Evolutionary conservation across 2,329 filamentous ascomycete species (phyloP), one percentile per base, ranked within the genome.

Genomic region (Diplocarpon mali): DNA sequence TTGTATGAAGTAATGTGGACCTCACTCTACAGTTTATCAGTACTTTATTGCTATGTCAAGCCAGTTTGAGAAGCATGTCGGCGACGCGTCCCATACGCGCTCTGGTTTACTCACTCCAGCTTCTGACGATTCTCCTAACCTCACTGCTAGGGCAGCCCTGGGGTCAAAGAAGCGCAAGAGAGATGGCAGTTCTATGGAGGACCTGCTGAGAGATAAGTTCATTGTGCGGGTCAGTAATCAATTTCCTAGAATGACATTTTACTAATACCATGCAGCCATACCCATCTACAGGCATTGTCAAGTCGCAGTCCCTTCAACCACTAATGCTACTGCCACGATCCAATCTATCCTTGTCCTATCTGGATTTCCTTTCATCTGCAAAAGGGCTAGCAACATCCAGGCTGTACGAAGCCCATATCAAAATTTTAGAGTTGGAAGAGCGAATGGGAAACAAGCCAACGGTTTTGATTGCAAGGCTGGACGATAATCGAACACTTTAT

Each of bases 271-370:
- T 46, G 40, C 44, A 81, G 77, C 70, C 75, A 34, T 68, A 79
- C 56, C 76, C 75, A 9, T 67, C 69, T 11, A 72, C 69, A 38
- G 63, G 74, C 37, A 67, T 70, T 29, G 55, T 69, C 17, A 73
- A 72, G 54, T 73, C 76, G 40, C 70, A 72, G 47, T 69, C 68
- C 17, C 64, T 82, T 40, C 71, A 76, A 40, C 77, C 77, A 2
- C 60, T 82, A 40, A 75, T 81, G 69, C 65, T 84, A 20, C 63
- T 85, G 3, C 71, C 76, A 24, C 74, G 81, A 53, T 69, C 78
- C 53, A 65, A 72, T 48, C 67, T 84, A 5, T 67, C 74, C 5
- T 65, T 84, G n/a, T 75, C 77, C 1, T 73, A 62, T 52, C 71
- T 85, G 46, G 80, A 83, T 56, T 68, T 78, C 32, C 61, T 66